Evolutionary conservation across 2,329 filamentous ascomycete genomes (phyloP), one percentile per base, ranked within the genome.

Genomic region (Chalaropsis thielavioides): DNA sequence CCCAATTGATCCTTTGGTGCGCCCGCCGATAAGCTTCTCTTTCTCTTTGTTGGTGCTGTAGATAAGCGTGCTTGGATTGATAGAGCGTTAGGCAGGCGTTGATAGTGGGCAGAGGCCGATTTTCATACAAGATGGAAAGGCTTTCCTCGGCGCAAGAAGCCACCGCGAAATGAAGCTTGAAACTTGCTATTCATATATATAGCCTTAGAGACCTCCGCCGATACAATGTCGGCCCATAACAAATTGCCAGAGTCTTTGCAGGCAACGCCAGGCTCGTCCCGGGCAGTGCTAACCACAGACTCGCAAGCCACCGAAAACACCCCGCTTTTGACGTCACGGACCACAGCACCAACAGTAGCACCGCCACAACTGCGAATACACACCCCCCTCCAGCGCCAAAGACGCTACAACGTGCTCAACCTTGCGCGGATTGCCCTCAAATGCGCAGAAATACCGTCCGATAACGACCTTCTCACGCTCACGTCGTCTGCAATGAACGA

Each of bases 401-500:
- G 7, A 35, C 31, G 31, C 31, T 7, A 7, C 11, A 44, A 44
- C 41, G 8, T 44, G 7, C 27, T 27, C 51, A 31, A 56, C 6
- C 38, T 61, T 11, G 58, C 35, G 6, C 27, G 17, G 13, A 38
- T 40, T 27, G 22, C 44, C 4, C n/a, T 64, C 22, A 64, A 44
- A 22, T 19, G 15, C 13, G 40, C 46, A 0, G 54, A 64, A 61
- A 60, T 61, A 15, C 54, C 63, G 17, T 27, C 63, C 19, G 56
- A 54, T n/a, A 40, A 61, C 31, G 54, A 46, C 40, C 27, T 49
- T 2, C 41, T 64, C 43, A 49, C 63, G 3, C 51, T 56, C 17
- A n/a, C n/a, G n/a, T n/a, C n/a, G n/a, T 60, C 27, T 7, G 56
- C 63, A 7, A 64, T 71, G 66, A 72, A 73, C 67, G 69, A 70